These are phyloP conservation scores for Agaricus bisporus DNA, from an alignment of 768 basidiomycete genomes.

Conservation along the genomic window DNA sequence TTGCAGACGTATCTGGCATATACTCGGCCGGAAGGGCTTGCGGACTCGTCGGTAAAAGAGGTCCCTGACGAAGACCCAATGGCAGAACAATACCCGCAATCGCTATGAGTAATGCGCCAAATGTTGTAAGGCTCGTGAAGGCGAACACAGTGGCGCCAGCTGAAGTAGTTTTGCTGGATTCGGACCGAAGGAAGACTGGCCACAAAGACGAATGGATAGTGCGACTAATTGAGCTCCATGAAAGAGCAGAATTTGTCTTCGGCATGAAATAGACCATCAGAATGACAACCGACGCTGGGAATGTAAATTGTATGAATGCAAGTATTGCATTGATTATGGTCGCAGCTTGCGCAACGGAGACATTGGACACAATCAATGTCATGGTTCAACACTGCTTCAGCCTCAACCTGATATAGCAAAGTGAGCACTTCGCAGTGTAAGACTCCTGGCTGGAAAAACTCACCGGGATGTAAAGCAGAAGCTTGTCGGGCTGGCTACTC, in stretches of 20 bases:
- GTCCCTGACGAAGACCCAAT: slow-evolving; percentile 16
- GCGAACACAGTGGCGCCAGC: slow-evolving; percentile 7
- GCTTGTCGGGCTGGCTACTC: too few relatives aligned
- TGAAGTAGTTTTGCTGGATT: slow-evolving; percentile 1
- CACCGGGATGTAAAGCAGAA: too few relatives aligned
- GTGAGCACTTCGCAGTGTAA: too few relatives aligned
- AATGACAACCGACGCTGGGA: slow-evolving; percentile 14
- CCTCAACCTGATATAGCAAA: too few relatives aligned
- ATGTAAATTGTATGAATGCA: slow-evolving; percentile 15
- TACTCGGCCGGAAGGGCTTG: slow-evolving; percentile 6
- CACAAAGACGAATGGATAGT: slow-evolving; percentile 16
- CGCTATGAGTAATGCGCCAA: slow-evolving; percentile 9
- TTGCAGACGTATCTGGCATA: slow-evolving; percentile 15
- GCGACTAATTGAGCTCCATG: slow-evolving; percentile 16
- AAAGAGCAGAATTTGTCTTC: slow-evolving; percentile 13
- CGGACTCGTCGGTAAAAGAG: not conserved
- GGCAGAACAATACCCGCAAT: slow-evolving; percentile 18
- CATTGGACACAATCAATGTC: slow-evolving; percentile 6
- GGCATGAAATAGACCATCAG: slow-evolving; percentile 16
- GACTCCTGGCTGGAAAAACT: too few relatives aligned
- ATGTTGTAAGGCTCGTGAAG: not conserved
- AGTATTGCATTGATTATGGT: slow-evolving; percentile 16
- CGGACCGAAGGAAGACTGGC: slow-evolving; percentile 16
- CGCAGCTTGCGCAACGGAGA: slow-evolving; percentile 17
- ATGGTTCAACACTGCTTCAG: not conserved